These are phyloP conservation scores for Crithidia mellificae DNA, from an alignment of 208 protist species.

Conservation along the genomic window DNA sequence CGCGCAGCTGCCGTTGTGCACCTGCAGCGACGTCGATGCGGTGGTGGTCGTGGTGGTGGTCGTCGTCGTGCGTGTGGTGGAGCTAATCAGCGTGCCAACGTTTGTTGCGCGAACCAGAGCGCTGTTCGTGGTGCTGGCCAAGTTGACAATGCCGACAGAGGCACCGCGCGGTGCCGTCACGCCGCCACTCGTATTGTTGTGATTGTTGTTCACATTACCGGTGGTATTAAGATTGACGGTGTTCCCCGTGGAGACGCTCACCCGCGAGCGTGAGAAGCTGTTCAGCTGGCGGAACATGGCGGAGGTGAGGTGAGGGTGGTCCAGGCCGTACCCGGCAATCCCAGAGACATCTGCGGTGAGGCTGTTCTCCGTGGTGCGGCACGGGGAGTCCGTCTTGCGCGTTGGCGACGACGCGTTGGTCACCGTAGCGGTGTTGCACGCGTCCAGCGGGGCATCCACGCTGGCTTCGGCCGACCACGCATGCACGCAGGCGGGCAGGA, in stretches of 20 bases:
- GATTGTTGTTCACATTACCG: neutral
- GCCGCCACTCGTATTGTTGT: neutral
- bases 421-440: neutral
- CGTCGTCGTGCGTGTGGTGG: constrained; percentile 8
- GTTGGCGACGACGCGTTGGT: neutral
- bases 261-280: constrained; percentile 11
- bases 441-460: constrained; percentile 22
- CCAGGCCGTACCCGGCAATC: neutral
- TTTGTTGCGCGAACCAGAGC: neutral
- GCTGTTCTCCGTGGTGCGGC: constrained; percentile 20
- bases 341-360: neutral
- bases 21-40: neutral
- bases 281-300: constrained; percentile 6
- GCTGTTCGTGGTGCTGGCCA: constrained; percentile 5
- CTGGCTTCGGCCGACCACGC: constrained; percentile 16
- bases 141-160: neutral
- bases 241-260: neutral
- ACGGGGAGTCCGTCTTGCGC: constrained; percentile 10
- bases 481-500: neutral
- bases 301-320: neutral
- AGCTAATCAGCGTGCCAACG: neutral
- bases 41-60: constrained; percentile 1
- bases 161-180: neutral
- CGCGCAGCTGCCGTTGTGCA: neutral
- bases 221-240: too few relatives aligned